Evolutionary conservation across 768 basidiomycete genomes (phyloP), one percentile per base, ranked within the genome.

Genomic region (Suillus tomentosus): DNA sequence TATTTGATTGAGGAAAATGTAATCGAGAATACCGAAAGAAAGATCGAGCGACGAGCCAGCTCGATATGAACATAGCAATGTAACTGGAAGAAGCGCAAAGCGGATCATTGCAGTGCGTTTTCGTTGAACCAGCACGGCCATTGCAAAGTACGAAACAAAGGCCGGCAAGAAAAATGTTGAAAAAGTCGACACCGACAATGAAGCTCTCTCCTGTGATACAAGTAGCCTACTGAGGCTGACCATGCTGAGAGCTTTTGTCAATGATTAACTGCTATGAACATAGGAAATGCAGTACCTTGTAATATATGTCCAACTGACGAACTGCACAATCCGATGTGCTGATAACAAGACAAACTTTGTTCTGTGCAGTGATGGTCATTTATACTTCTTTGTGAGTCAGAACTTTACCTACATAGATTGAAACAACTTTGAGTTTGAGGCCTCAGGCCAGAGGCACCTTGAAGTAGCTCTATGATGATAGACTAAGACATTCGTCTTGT

Each of bases 91-190:
- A 42, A 87, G 65, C 14, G 82, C 80, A 37, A 80, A 64, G 54
- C 85, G 82, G 62, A 82, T 71, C 5, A 74, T 55, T 2, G 60
- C 62, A n/a, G 53, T 74, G 72, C 1, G 86, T 85, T 39, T 72
- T 73, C 81, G 70, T 47, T 84, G 76, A 7, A 87, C 83, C 59
- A 88, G 78, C 39, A 85, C 71, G 14, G 86, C 86, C 61, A 83
- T 82, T 13, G 68, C 72, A 76, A 84, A 85, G 72, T 83, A 85
- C 64, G 76, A 76, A 31, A 82, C 62, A 1, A 84, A 24, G 15
- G 80, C 72, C 1, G 83, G 84, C 15, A 82, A 31, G 40, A 85
- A 64, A 57, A 78, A 72, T 11, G 76, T 76, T 17, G 60, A 37
- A 70, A 68, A 67, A 79, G 79, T 34, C 76, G 73, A 55, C n/a